Evolutionary conservation across 2,329 filamentous ascomycete species (phyloP).

Genomic region (Ceratocystis cacaofunesta): DNA sequence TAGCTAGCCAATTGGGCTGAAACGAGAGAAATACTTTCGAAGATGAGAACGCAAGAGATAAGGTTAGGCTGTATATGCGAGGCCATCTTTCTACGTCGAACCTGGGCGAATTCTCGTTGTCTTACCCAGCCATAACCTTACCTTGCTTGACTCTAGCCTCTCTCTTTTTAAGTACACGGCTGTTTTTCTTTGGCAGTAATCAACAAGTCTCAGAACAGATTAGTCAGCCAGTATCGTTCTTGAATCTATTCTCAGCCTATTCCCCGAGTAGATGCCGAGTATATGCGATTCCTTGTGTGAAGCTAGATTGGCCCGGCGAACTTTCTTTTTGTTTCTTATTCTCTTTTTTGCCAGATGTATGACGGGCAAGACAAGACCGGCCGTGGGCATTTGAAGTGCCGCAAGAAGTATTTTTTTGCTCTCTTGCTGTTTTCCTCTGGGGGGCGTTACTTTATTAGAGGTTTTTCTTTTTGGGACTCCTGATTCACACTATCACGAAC

Average conservation of each 20-base stretch:
- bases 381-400: too few species aligned
- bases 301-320: too few species aligned
- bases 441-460: too few species aligned
- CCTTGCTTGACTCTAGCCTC: not conserved
- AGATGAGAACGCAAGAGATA: not conserved
- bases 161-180: not conserved
- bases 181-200: not conserved
- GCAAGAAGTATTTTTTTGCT: not conserved
- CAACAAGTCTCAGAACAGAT: not conserved
- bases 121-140: not conserved
- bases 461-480: not conserved
- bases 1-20: too few species aligned
- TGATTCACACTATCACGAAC: not conserved
- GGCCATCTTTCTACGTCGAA: not conserved
- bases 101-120: not conserved
- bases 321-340: too few species aligned
- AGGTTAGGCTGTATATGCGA: not conserved
- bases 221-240: not conserved
- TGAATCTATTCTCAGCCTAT: not conserved
- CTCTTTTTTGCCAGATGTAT: too few species aligned
- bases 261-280: too few species aligned
- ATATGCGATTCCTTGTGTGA: too few species aligned
- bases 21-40: not conserved
- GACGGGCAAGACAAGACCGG: too few species aligned
- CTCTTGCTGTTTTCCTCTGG: not conserved